Conservation (phyloP, 2,329 filamentous ascomycete genomes). For the Trichoderma sp. region DNA sequence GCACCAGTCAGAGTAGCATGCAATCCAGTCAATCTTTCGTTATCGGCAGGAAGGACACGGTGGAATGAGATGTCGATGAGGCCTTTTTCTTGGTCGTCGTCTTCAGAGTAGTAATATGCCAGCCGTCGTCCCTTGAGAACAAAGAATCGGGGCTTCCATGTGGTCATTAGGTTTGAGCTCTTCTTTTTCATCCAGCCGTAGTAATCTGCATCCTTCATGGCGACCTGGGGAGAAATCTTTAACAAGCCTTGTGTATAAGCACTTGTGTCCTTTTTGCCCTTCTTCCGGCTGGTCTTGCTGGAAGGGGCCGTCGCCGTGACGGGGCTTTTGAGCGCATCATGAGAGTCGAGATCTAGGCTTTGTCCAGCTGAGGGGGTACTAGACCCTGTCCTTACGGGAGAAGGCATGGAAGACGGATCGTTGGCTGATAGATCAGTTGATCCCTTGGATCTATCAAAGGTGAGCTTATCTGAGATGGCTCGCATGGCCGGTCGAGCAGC, state of each 20-base stretch:
- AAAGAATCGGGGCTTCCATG: slow-evolving; percentile 97
- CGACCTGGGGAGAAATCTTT: slow-evolving; percentile 78
- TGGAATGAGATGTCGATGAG: slow-evolving; percentile 98
- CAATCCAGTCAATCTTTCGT: slow-evolving; percentile 84
- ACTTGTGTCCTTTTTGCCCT: slow-evolving; percentile 91
- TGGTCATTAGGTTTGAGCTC: slow-evolving; percentile 92
- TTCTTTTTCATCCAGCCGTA: slow-evolving; percentile 99
- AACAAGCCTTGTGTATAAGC: slow-evolving; percentile 86
- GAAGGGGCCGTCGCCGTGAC: slow-evolving; percentile 51
- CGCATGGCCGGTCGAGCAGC: slow-evolving; percentile 68
- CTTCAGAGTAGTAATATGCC: slow-evolving; percentile 94
- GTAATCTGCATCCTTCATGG: slow-evolving; percentile 85
- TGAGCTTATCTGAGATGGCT: slow-evolving; percentile 78
- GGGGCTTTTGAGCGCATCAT: slow-evolving; percentile 62
- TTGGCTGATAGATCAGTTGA: slow-evolving; percentile 53
- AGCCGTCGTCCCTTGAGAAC: slow-evolving; percentile 87
- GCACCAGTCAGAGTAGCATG: slow-evolving; percentile 91
- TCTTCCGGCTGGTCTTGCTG: slow-evolving; percentile 59
- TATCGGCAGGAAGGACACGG: slow-evolving; percentile 90
- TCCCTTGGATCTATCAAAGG: slow-evolving; percentile 57
- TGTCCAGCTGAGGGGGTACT: slow-evolving; percentile 64
- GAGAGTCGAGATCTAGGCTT: slow-evolving; percentile 79
- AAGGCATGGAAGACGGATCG: slow-evolving; percentile 58
- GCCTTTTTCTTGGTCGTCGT: slow-evolving; percentile 89
- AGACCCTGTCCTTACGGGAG: slow-evolving; percentile 76